A percentile compares a stretch with the other conserved stretches of the same genome.
phyloP scores from a whole-genome alignment of 1,284 basidiomycete genomes.

The Irpex lacteus region DNA sequence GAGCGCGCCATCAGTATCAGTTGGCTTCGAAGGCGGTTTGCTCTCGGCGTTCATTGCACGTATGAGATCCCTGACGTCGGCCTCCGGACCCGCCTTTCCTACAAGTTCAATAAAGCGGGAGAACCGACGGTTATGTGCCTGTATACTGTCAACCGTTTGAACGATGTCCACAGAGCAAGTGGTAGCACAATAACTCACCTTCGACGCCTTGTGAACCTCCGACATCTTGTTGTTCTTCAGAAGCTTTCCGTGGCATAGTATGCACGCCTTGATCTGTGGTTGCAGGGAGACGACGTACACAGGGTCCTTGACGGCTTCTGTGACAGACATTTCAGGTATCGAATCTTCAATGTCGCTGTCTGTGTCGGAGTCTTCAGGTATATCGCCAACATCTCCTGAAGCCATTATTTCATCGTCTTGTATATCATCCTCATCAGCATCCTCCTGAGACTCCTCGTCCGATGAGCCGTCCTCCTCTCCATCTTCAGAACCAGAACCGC shows the following conservation, averaged over 20 bases:
- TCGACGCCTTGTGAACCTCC: conserved; percentile 59
- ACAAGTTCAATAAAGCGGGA: conserved; percentile 46
- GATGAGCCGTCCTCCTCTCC: conserved; percentile 24
- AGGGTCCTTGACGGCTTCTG: conserved; percentile 60
- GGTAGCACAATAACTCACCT: conserved; percentile 48
- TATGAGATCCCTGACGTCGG: conserved; percentile 49
- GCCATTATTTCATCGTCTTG: conserved; percentile 22
- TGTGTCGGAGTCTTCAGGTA: conserved; percentile 21
- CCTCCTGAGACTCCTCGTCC: conserved; percentile 26
- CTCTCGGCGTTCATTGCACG: conserved; percentile 24
- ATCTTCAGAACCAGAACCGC: conserved; percentile 35
- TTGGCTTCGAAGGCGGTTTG: conserved; percentile 4
- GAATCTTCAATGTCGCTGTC: conserved; percentile 30
- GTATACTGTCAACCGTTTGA: conserved; percentile 18
- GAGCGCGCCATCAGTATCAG: conserved; percentile 1
- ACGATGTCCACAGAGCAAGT: neutral
- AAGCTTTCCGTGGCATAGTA: conserved; percentile 72
- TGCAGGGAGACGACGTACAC: conserved; percentile 58
- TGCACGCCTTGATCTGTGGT: conserved; percentile 55
- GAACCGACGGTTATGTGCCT: conserved; percentile 64
- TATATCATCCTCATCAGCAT: conserved; percentile 27
- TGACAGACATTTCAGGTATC: conserved; percentile 49
- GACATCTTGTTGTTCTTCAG: conserved; percentile 67
- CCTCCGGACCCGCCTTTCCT: conserved; percentile 34
- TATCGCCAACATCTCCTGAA: conserved; percentile 15